A percentile compares a stretch with the other conserved stretches of the same genome.
These are phyloP conservation scores for Sporothrix dimorphospora DNA, from an alignment of 2,329 filamentous ascomycete genomes.

Conservation along the genomic window DNA sequence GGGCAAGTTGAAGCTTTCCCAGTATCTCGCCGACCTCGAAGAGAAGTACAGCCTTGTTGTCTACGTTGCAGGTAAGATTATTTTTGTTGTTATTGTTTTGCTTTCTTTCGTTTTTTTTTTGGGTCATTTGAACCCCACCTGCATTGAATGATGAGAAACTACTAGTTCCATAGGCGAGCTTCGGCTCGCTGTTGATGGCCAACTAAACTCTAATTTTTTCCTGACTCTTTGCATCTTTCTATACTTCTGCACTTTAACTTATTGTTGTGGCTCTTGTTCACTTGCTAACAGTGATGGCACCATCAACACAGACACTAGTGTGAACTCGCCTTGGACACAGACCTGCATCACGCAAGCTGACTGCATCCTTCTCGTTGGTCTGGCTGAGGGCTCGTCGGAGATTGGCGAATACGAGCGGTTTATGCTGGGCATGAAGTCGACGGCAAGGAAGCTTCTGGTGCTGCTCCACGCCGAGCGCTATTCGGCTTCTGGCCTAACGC, in stretches of 20 bases:
- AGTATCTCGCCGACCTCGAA: conserved; percentile 94
- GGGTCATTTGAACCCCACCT: neutral
- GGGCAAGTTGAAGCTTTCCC: conserved; percentile 92
- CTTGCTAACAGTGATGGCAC: conserved; percentile 16
- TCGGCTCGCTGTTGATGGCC: conserved; percentile 56
- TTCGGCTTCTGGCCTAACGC: conserved; percentile 79
- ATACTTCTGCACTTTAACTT: neutral
- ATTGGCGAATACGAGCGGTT: conserved; percentile 98
- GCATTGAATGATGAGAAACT: conserved; percentile 56
- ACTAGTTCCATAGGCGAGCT: conserved; percentile 52
- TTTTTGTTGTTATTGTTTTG: conserved; percentile 22
- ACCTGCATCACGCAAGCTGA: conserved; percentile 97
- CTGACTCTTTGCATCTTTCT: conserved; percentile 47
- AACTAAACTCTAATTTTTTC: conserved; percentile 70
- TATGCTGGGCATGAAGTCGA: conserved; percentile 95
- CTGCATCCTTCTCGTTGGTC: conserved; percentile 88
- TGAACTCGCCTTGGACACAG: conserved; percentile 97
- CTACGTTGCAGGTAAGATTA: conserved; percentile 75
- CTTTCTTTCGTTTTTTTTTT: neutral
- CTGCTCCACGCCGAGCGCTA: conserved; percentile 88
- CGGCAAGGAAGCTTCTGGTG: conserved; percentile 89
- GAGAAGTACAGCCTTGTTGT: conserved; percentile 96
- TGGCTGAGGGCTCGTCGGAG: conserved; percentile 85
- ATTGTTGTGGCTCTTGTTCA: neutral
- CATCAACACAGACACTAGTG: conserved; percentile 73